phyloP scores from a whole-genome alignment of 2,329 filamentous ascomycete genomes.

The Arthrobotrys pseudoclavata region DNA sequence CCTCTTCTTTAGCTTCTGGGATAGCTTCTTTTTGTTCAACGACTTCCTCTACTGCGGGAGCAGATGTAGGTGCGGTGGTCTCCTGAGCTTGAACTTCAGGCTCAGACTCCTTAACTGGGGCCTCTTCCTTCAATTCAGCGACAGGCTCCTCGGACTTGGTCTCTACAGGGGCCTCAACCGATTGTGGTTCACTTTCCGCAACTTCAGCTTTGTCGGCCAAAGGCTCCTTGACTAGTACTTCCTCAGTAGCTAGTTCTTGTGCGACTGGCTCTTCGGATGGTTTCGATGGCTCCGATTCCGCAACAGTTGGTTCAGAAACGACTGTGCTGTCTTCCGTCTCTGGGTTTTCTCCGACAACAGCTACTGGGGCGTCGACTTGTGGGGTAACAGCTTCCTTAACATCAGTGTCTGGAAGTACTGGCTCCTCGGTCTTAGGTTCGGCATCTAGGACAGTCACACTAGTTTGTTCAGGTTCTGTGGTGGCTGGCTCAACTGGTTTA shows the following conservation, averaged over 20 bases:
- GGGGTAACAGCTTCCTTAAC: slow-evolving; percentile 6
- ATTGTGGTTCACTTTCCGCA: slow-evolving; percentile 6
- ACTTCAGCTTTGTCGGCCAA: slow-evolving; percentile 6
- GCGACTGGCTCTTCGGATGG: slow-evolving; percentile 19
- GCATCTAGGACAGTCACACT: not conserved
- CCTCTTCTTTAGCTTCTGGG: slow-evolving; percentile 18
- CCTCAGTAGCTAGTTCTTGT: slow-evolving; percentile 6
- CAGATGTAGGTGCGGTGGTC: not conserved
- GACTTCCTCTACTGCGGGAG: slow-evolving; percentile 2
- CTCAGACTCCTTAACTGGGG: slow-evolving; percentile 16
- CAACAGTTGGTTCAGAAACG: slow-evolving; percentile 5
- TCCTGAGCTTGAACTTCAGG: slow-evolving; percentile 12
- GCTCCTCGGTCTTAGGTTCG: slow-evolving; percentile 27
- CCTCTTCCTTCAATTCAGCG: slow-evolving; percentile 16
- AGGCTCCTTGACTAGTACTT: slow-evolving; percentile 7
- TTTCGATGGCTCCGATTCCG: slow-evolving; percentile 12
- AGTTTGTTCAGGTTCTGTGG: slow-evolving; percentile 13
- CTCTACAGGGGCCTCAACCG: slow-evolving; percentile 10
- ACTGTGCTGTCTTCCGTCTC: not conserved
- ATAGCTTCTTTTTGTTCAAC: slow-evolving; percentile 9
- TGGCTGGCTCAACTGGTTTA: not conserved
- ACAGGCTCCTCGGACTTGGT: slow-evolving; percentile 17
- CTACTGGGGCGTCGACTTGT: slow-evolving; percentile 19
- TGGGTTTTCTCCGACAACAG: slow-evolving; percentile 18
- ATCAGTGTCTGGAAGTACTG: slow-evolving; percentile 8